phyloP scores from a whole-genome alignment of 2,329 filamentous ascomycete species.

The Trichophyton benhamiae region DNA sequence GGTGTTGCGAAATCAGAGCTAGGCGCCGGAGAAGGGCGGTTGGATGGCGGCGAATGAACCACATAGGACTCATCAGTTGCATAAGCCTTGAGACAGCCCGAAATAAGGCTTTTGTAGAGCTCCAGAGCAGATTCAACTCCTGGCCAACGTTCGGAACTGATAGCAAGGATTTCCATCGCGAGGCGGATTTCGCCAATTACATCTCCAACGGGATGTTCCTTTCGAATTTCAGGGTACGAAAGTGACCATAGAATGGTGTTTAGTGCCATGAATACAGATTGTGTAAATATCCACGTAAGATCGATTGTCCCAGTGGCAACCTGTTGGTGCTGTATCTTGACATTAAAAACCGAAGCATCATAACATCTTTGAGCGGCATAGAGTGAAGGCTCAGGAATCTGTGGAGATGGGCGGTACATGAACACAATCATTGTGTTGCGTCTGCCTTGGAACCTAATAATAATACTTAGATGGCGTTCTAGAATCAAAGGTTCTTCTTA shows the following conservation, averaged over 20 bases:
- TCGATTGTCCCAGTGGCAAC: constrained; percentile 65
- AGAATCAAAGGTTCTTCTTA: constrained; percentile 12
- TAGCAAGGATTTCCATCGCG: constrained; percentile 64
- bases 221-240: constrained; percentile 73
- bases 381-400: constrained; percentile 72
- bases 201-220: constrained; percentile 57
- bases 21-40: constrained; percentile 30
- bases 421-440: constrained; percentile 84
- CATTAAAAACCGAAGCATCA: constrained; percentile 68
- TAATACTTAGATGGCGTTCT: constrained; percentile 21
- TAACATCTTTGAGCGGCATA: constrained; percentile 72
- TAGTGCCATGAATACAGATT: constrained; percentile 79
- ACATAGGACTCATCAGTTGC: constrained; percentile 46
- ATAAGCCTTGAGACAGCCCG: constrained; percentile 79
- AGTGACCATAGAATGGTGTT: constrained; percentile 87
- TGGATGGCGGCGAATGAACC: constrained; percentile 36
- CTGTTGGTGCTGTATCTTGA: constrained; percentile 67
- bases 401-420: constrained; percentile 80
- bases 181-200: constrained; percentile 62
- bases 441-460: constrained; percentile 47
- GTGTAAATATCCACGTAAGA: constrained; percentile 85
- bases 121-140: constrained; percentile 74
- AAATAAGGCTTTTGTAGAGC: constrained; percentile 74
- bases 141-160: constrained; percentile 80
- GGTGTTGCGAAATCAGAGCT: constrained; percentile 29